phyloP scores from a whole-genome alignment of 371 early-diverging fungal species.

The Blakeslea trispora region DNA sequence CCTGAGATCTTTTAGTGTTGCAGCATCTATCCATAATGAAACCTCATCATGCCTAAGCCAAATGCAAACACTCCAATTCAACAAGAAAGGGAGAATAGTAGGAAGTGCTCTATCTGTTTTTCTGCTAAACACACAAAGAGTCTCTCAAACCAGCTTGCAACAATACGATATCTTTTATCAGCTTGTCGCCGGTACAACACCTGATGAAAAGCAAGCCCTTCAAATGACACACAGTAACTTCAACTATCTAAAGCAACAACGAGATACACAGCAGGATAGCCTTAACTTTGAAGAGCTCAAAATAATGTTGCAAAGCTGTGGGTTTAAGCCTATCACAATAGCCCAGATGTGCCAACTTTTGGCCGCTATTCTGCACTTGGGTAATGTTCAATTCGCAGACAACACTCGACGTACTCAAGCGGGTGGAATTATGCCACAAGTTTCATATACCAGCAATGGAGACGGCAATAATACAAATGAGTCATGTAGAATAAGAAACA shows the following conservation, averaged over 20 bases:
- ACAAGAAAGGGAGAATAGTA: constrained; percentile 72
- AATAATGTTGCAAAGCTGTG: constrained; percentile 70
- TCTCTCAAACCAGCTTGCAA: constrained; percentile 58
- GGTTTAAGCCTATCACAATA: constrained; percentile 72
- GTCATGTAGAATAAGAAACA: constrained; percentile 58
- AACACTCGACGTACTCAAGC: constrained; percentile 31
- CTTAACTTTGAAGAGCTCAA: constrained; percentile 56
- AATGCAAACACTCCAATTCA: constrained; percentile 83
- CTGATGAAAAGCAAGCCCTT: constrained; percentile 59
- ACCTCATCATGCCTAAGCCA: constrained; percentile 69
- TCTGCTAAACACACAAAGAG: constrained; percentile 77
- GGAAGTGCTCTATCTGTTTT: constrained; percentile 81
- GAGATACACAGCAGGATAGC: constrained; percentile 31
- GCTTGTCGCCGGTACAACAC: constrained; percentile 62
- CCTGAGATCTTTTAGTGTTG: constrained; percentile 68
- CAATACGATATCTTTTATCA: constrained; percentile 88
- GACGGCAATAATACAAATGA: constrained; percentile 43
- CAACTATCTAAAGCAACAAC: constrained; percentile 51
- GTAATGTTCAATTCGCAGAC: constrained; percentile 70
- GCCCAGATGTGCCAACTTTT: constrained; percentile 68
- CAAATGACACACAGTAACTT: constrained; percentile 61
- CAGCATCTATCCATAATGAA: constrained; percentile 57
- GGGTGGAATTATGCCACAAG: not conserved
- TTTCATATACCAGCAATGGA: not conserved
- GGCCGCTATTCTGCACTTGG: constrained; percentile 78